These are phyloP conservation scores for Didymella glomerata DNA, from an alignment of 2,329 filamentous ascomycete genomes.

Conservation along the genomic window DNA sequence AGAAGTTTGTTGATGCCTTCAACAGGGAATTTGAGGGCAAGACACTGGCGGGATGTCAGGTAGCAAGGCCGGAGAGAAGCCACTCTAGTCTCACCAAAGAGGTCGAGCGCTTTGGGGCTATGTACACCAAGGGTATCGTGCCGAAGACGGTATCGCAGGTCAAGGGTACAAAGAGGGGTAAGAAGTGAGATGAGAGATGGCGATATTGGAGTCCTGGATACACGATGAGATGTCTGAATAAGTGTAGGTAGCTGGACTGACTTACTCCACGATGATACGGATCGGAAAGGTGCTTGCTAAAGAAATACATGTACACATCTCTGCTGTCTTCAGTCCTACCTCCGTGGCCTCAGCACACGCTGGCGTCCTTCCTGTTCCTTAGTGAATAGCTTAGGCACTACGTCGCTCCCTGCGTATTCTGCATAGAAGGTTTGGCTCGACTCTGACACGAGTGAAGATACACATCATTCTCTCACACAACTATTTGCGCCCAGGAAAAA, in stretches of 20 bases:
- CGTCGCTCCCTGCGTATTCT: too few species aligned
- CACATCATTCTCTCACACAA: too few species aligned
- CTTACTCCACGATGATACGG: not conserved
- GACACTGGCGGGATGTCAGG: constrained; percentile 12
- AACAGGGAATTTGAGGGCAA: constrained; percentile 35
- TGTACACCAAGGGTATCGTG: constrained; percentile 34
- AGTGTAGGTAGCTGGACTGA: constrained; percentile 3
- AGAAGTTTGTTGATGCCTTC: constrained; percentile 36
- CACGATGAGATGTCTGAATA: not conserved
- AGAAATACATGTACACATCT: not conserved
- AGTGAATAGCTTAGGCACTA: not conserved
- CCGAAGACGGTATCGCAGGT: constrained; percentile 13
- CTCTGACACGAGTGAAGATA: too few species aligned
- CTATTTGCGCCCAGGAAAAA: too few species aligned
- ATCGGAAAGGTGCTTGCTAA: not conserved
- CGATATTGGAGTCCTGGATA: constrained; percentile 3
- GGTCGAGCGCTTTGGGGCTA: constrained; percentile 39
- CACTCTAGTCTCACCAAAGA: constrained; percentile 41
- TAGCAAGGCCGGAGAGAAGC: constrained; percentile 27
- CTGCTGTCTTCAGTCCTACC: not conserved
- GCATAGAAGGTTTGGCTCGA: too few species aligned
- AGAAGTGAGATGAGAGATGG: not conserved
- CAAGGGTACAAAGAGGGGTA: not conserved
- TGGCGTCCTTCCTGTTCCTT: not conserved
- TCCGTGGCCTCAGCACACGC: not conserved